phyloP scores from a whole-genome alignment of 2,329 filamentous ascomycete genomes.

The Colletotrichum limetticola region DNA sequence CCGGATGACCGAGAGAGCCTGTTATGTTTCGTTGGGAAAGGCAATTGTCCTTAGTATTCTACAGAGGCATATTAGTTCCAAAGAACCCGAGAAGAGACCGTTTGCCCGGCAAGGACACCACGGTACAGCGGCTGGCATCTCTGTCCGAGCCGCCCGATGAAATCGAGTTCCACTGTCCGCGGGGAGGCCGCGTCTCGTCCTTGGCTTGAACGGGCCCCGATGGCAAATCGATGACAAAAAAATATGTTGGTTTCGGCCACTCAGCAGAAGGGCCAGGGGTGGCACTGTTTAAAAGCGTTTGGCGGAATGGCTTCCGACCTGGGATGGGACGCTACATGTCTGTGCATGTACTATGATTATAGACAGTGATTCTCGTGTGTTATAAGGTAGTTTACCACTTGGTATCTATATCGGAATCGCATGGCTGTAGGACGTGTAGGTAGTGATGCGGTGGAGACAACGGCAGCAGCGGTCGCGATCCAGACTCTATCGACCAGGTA shows the following conservation, averaged over 20 bases:
- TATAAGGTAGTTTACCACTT: neutral
- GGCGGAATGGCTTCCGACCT: slow-evolving; percentile 12
- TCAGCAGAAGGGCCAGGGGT: slow-evolving; percentile 1
- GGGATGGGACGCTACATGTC: neutral
- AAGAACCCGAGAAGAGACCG: neutral
- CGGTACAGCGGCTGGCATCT: slow-evolving; percentile 9
- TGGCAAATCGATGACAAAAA: slow-evolving; percentile 21
- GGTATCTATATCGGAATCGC: slow-evolving; percentile 1
- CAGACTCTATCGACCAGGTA: slow-evolving; percentile 26
- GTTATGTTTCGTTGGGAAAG: slow-evolving; percentile 17
- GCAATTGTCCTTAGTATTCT: neutral
- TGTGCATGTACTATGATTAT: neutral
- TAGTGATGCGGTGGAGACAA: slow-evolving; percentile 9
- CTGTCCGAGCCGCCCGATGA: slow-evolving; percentile 28
- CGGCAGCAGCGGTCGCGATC: slow-evolving; percentile 9
- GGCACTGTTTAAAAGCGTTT: neutral
- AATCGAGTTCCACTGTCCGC: slow-evolving; percentile 7
- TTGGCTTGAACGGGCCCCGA: neutral
- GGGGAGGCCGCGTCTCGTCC: slow-evolving; percentile 14
- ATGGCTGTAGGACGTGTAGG: neutral
- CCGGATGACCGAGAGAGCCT: slow-evolving; percentile 1
- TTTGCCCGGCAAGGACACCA: slow-evolving; percentile 13
- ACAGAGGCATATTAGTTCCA: neutral
- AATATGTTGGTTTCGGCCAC: slow-evolving; percentile 1
- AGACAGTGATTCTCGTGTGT: neutral